Evolutionary conservation across 352 stramenopile species (phyloP).

Genomic region (Phytopythium ostracodes): DNA sequence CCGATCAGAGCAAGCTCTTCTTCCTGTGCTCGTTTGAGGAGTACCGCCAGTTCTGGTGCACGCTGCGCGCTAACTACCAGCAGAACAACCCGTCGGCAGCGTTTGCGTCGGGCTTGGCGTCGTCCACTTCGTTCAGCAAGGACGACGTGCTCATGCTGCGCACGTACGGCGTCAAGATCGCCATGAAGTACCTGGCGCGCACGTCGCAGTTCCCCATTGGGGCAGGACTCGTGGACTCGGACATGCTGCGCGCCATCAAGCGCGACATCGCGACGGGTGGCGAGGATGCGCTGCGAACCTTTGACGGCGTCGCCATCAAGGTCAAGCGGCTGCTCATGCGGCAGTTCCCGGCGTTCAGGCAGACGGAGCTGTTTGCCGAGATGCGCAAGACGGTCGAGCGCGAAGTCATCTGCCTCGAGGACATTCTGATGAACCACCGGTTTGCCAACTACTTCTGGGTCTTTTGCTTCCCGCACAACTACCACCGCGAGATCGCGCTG

Average conservation of each 20-base stretch:
- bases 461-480: conserved; percentile 87
- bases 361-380: conserved; percentile 75
- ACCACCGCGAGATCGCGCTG: conserved; percentile 80
- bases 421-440: conserved; percentile 86
- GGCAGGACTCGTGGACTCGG: conserved; percentile 42
- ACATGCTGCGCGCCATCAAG: conserved; percentile 69
- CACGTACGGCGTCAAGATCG: conserved; percentile 85
- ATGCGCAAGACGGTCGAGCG: conserved; percentile 78
- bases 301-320: conserved; percentile 68
- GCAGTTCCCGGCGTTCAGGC: conserved; percentile 73
- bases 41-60: conserved; percentile 73
- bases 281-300: conserved; percentile 77
- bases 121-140: conserved; percentile 59
- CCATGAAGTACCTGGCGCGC: conserved; percentile 80
- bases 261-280: conserved; percentile 69
- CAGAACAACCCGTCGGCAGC: conserved; percentile 15
- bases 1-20: conserved; percentile 76
- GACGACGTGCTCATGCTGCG: conserved; percentile 80
- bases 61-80: conserved; percentile 60
- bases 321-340: conserved; percentile 82
- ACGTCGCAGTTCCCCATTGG: conserved; percentile 77
- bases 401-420: conserved; percentile 78
- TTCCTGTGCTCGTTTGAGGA: conserved; percentile 77
- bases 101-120: neutral
- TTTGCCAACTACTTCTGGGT: conserved; percentile 89